Conservation (phyloP, 305 asterid genomes). For the Andrographis paniculata region DNA sequence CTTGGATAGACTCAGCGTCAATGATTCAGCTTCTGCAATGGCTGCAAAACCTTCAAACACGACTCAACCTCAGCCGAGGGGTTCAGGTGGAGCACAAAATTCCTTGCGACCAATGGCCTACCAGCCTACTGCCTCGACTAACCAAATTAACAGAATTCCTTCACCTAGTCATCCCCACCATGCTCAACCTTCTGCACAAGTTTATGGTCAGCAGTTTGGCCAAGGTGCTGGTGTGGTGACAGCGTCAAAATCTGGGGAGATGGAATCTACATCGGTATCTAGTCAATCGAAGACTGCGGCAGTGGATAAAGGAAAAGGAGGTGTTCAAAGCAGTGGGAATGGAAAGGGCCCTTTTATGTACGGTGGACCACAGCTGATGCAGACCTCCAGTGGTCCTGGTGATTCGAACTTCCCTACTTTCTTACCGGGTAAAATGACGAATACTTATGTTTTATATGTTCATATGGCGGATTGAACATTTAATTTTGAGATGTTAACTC, state of each 20-base stretch:
- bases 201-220: slow-evolving; percentile 34
- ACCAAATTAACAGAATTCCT: slow-evolving; percentile 47
- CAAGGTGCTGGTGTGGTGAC: slow-evolving; percentile 42
- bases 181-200: slow-evolving; percentile 26
- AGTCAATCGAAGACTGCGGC: slow-evolving; percentile 51
- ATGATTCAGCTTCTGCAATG: slow-evolving; percentile 44
- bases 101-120: slow-evolving; percentile 46
- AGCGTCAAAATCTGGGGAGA: slow-evolving; percentile 44
- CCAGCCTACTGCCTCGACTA: slow-evolving; percentile 48
- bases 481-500: background rate
- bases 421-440: slow-evolving; percentile 52
- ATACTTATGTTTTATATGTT: too few relatives aligned
- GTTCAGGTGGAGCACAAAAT: slow-evolving; percentile 69
- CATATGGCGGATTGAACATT: too few relatives aligned
- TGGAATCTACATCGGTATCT: slow-evolving; percentile 45
- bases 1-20: slow-evolving; percentile 16
- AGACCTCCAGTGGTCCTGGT: slow-evolving; percentile 48
- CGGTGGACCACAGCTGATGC: slow-evolving; percentile 71
- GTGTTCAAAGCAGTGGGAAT: slow-evolving; percentile 47
- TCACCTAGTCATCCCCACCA: slow-evolving; percentile 37
- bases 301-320: slow-evolving; percentile 70
- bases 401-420: slow-evolving; percentile 87
- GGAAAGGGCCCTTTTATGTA: slow-evolving; percentile 64
- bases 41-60: slow-evolving; percentile 39
- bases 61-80: slow-evolving; percentile 40